Base-by-base conservation (phyloP, 2,329 filamentous ascomycete genomes). In the Teratosphaeria zuluensis region DNA sequence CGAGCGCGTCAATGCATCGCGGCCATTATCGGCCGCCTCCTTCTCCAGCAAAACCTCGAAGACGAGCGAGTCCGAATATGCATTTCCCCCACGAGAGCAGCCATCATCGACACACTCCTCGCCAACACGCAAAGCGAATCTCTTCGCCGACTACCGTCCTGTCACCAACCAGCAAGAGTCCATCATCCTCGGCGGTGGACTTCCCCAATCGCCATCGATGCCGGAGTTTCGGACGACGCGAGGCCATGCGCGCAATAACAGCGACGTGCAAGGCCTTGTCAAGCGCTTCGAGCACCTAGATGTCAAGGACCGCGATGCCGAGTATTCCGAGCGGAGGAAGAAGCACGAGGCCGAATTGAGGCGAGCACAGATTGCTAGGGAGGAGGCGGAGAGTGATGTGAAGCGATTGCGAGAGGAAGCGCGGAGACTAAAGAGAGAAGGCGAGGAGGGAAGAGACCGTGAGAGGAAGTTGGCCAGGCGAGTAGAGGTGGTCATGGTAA, bases 271-370 rank as follows among this genome's bases (percentile, higher is more conserved):
- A 65, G 76, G 75, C 48, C 73, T 80, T 68, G 86, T 89, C 62
- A 84, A 83, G 68, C 87, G 88, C 72, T 89, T 90, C 73, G 88
- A 90, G 75, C 82, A 79, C 59, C 78, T 90, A 38, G 81, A 85
- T 59, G 75, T 80, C 59, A 75, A 76, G 67, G 78, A 80, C 66
- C 71, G 72, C 57, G 73, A 77, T 56, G 72, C 70, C 21, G 72
- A 74, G 60, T 65, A 64, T 54, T 62, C 59, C 54, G 76, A 78
- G 64, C 70, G 73, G 61, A 72, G 73, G 57, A 72, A 73, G 56
- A 73, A 73, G 57, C 75, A 77, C 61, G 74, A 77, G 60, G 69
- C 74, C 9, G 72, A 76, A 55, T 61, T 79, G 38, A 70, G 74
- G 42, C 73, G 76, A 56, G 74, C 77, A 19, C 74, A 76, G 63